Conservation (phyloP, 2,329 filamentous ascomycete species). For the Cytospora schulzeri region DNA sequence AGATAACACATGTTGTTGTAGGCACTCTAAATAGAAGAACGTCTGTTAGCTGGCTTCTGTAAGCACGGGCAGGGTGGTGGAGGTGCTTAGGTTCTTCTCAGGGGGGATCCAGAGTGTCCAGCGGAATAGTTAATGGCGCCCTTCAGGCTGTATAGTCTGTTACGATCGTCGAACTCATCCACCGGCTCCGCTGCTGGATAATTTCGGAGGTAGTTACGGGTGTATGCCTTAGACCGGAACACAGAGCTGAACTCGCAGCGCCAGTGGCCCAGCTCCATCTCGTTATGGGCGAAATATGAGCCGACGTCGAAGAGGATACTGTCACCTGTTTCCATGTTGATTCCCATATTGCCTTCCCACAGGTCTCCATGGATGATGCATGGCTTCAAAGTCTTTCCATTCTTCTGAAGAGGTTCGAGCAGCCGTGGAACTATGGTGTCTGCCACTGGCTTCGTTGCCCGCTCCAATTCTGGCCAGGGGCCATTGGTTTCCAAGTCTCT, state of each 20-base stretch:
- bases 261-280: slow-evolving; percentile 40
- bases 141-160: slow-evolving; percentile 21
- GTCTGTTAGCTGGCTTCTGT: background rate
- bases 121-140: slow-evolving; percentile 6
- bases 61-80: background rate
- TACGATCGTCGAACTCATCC: slow-evolving; percentile 22
- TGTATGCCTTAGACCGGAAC: background rate
- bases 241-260: slow-evolving; percentile 28
- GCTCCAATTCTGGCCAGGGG: slow-evolving; percentile 35
- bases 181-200: slow-evolving; percentile 13
- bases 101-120: background rate
- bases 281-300: slow-evolving; percentile 35
- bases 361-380: slow-evolving; percentile 44
- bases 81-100: background rate
- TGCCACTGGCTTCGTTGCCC: slow-evolving; percentile 28
- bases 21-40: slow-evolving; percentile 4
- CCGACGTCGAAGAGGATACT: slow-evolving; percentile 37
- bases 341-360: slow-evolving; percentile 45
- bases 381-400: slow-evolving; percentile 33
- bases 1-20: slow-evolving; percentile 31
- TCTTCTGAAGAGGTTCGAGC: slow-evolving; percentile 33
- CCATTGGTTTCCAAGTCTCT: slow-evolving; percentile 38
- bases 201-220: slow-evolving; percentile 15
- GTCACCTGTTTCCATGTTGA: slow-evolving; percentile 37
- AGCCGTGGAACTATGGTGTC: slow-evolving; percentile 36